Evolutionary conservation across 805 yeast species (phyloP).

Genomic region (Saccharomyces eubayanus): DNA sequence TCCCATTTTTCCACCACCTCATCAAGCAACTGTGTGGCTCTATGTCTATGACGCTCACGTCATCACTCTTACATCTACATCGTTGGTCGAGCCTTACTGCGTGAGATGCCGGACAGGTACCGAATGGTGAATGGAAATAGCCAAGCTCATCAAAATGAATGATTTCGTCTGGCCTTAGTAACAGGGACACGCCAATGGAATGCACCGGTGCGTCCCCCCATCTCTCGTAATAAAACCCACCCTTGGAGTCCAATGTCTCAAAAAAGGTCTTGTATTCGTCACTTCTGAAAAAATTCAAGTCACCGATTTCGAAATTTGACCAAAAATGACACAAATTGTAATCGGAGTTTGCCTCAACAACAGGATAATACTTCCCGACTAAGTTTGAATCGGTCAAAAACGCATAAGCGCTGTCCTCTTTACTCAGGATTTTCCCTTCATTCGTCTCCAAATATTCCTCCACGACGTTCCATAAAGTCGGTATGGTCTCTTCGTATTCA

Average conservation of each 20-base stretch:
- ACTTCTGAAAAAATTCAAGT: constrained; percentile 60
- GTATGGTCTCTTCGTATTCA: constrained; percentile 59
- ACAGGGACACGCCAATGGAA: constrained; percentile 70
- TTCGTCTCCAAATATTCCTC: constrained; percentile 46
- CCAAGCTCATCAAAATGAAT: constrained; percentile 78
- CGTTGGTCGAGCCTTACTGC: not conserved
- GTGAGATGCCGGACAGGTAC: constrained; percentile 50
- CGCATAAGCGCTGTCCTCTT: not conserved
- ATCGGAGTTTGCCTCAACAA: constrained; percentile 55
- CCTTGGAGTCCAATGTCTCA: constrained; percentile 59
- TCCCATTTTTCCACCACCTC: constrained; percentile 70
- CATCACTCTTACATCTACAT: constrained; percentile 42
- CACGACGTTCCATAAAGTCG: constrained; percentile 64
- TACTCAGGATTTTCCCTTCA: not conserved
- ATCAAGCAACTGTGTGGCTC: constrained; percentile 51
- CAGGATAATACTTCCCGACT: constrained; percentile 43
- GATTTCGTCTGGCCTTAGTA: constrained; percentile 54
- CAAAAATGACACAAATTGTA: constrained; percentile 79
- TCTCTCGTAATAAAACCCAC: constrained; percentile 80
- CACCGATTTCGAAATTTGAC: constrained; percentile 81
- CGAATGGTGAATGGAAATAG: constrained; percentile 68
- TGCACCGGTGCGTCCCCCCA: constrained; percentile 92
- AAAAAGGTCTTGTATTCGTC: constrained; percentile 61
- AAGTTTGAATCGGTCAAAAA: constrained; percentile 38
- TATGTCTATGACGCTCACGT: constrained; percentile 37